Percentiles rank a stretch among this genome's conserved stretches.
These are phyloP conservation scores for Sabuloglossum arenarium DNA, from an alignment of 495 filamentous ascomycete species.

Conservation along the genomic window DNA sequence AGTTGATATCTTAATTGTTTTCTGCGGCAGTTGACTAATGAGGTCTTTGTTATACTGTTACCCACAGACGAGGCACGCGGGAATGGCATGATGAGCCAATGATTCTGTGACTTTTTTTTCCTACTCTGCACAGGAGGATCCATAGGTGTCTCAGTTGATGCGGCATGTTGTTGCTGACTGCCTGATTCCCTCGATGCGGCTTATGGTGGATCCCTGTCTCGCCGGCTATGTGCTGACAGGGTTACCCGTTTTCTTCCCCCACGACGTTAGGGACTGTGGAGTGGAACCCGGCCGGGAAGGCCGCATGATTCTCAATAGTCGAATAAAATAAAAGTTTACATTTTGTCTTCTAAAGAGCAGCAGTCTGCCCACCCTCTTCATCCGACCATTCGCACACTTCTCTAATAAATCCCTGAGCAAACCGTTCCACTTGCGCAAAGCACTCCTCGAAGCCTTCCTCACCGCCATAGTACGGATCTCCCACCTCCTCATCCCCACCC, in stretches of 20 bases:
- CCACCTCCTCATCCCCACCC: conserved; percentile 51
- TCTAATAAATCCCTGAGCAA: conserved; percentile 55
- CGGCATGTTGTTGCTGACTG: background rate
- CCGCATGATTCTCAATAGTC: background rate
- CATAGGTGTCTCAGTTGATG: background rate
- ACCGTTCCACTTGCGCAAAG: conserved; percentile 62
- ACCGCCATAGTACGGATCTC: conserved; percentile 84
- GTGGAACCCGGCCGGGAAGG: background rate
- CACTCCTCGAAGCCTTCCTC: conserved; percentile 65
- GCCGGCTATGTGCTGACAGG: background rate
- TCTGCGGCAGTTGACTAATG: background rate
- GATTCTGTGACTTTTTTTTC: background rate
- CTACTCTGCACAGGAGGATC: background rate
- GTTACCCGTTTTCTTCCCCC: no score
- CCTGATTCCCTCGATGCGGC: background rate
- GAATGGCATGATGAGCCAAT: background rate
- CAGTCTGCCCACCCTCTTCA: no score
- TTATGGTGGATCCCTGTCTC: background rate
- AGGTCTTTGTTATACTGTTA: background rate
- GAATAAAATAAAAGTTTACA: background rate
- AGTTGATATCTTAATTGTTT: background rate
- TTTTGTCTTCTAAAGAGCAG: background rate
- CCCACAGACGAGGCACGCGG: background rate
- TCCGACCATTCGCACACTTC: background rate
- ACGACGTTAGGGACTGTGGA: no score